Evolutionary conservation across 306 rosid species (phyloP).

Genomic region (Corylus avellana): DNA sequence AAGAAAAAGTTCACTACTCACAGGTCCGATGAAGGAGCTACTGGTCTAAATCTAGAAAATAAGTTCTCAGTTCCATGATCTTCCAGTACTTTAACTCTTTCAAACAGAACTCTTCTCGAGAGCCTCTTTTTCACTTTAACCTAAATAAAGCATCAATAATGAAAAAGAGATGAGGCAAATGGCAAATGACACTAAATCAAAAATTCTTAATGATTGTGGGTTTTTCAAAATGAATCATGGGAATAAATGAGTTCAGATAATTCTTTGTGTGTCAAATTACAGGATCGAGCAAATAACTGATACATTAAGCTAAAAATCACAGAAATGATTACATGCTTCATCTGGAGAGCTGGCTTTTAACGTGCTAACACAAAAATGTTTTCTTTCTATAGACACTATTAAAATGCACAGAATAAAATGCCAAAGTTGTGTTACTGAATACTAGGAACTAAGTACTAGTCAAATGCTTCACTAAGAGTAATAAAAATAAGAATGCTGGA

Average conservation of each 20-base stretch:
- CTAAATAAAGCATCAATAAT: constrained; percentile 41
- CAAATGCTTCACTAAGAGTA: neutral
- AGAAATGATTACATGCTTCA: neutral
- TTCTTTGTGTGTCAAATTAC: neutral
- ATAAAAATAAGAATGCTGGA: neutral
- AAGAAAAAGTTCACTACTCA: constrained; percentile 44
- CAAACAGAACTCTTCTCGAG: constrained; percentile 55
- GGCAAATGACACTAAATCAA: neutral
- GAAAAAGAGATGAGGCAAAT: neutral
- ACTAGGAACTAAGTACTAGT: neutral
- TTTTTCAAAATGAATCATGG: neutral
- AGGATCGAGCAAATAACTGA: neutral
- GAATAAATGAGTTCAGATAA: neutral
- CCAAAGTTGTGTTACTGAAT: neutral
- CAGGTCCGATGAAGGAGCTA: constrained; percentile 69
- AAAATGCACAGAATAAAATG: neutral
- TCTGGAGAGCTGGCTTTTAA: neutral
- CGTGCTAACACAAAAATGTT: neutral
- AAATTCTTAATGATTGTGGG: neutral
- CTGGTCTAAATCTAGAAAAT: constrained; percentile 65
- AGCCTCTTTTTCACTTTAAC: constrained; percentile 72
- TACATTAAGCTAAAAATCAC: neutral
- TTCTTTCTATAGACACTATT: neutral
- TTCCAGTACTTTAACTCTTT: constrained; percentile 60
- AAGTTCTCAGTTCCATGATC: constrained; percentile 56